These are phyloP conservation scores for Hansfordia pulvinata DNA, from an alignment of 2,329 filamentous ascomycete genomes.

Conservation along the genomic window DNA sequence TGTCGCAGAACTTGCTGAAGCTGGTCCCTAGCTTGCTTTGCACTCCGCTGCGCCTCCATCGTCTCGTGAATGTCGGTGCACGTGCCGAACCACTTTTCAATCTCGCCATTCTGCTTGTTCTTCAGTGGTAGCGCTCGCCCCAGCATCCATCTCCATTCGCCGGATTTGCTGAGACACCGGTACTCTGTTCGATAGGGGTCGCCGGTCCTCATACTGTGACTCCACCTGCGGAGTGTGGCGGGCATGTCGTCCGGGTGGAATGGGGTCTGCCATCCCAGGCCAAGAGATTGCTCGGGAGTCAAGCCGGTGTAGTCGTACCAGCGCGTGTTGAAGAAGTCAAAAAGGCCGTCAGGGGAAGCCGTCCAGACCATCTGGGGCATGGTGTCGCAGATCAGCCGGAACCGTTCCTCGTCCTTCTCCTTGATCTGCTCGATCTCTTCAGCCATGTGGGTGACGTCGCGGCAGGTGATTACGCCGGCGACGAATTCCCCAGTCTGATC, in stretches of 20 bases:
- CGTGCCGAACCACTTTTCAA: conserved; percentile 69
- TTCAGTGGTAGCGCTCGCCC: conserved; percentile 56
- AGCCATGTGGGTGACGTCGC: conserved; percentile 58
- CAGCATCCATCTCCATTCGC: conserved; percentile 69
- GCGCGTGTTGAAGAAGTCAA: conserved; percentile 64
- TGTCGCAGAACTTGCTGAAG: conserved; percentile 61
- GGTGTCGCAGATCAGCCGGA: conserved; percentile 62
- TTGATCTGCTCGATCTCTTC: conserved; percentile 57
- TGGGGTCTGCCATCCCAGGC: conserved; percentile 44
- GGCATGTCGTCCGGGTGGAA: conserved; percentile 60
- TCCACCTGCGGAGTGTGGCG: conserved; percentile 42
- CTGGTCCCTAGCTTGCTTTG: conserved; percentile 54
- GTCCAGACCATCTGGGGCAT: conserved; percentile 67
- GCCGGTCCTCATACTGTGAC: conserved; percentile 49
- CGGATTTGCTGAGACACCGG: conserved; percentile 50
- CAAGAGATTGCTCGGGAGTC: conserved; percentile 45
- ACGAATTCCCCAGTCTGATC: conserved; percentile 57
- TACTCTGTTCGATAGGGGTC: conserved; percentile 60
- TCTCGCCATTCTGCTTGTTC: conserved; percentile 50
- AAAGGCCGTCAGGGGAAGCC: conserved; percentile 46
- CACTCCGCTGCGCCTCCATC: conserved; percentile 53
- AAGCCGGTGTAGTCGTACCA: conserved; percentile 73
- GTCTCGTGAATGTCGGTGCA: conserved; percentile 70
- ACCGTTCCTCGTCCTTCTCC: conserved; percentile 58
- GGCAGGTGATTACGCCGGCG: conserved; percentile 57